phyloP scores from a whole-genome alignment of 108 stramenopile species.

The Epithemia pelagica region DNA sequence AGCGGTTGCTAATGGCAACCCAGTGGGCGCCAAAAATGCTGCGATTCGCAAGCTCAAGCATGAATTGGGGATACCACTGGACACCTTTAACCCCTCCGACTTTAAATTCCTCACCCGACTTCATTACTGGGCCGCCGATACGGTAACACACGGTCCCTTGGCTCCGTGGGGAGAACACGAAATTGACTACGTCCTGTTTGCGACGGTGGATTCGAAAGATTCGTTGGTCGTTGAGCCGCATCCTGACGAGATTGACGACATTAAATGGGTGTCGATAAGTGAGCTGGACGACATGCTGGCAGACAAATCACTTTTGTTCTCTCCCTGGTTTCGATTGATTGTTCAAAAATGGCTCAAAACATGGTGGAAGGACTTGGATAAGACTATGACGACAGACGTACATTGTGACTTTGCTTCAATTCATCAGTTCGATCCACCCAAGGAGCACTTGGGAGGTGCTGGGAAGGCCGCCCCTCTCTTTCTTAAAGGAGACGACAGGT shows the following conservation, averaged over 20 bases:
- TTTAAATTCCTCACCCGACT: constrained; percentile 97
- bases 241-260: constrained; percentile 87
- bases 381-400: constrained; percentile 73
- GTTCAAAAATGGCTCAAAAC: constrained; percentile 60
- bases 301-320: constrained; percentile 64
- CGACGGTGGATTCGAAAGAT: constrained; percentile 46
- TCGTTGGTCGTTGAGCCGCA: constrained; percentile 68
- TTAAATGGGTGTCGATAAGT: constrained; percentile 61
- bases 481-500: constrained; percentile 25
- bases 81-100: constrained; percentile 46
- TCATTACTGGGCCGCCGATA: constrained; percentile 96
- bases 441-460: constrained; percentile 76
- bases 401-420: constrained; percentile 62
- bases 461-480: constrained; percentile 77
- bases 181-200: constrained; percentile 96
- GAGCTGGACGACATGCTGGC: constrained; percentile 67
- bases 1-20: constrained; percentile 55
- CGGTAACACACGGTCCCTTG: constrained; percentile 75
- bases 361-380: constrained; percentile 82
- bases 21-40: constrained; percentile 88
- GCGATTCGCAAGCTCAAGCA: constrained; percentile 96
- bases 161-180: constrained; percentile 99
- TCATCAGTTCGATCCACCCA: constrained; percentile 81
- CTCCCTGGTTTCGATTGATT: constrained; percentile 91
- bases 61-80: constrained; percentile 87